Evolutionary conservation across 805 yeast genomes (phyloP).

Genomic region (Trichomonascus vanleenenianus): DNA sequence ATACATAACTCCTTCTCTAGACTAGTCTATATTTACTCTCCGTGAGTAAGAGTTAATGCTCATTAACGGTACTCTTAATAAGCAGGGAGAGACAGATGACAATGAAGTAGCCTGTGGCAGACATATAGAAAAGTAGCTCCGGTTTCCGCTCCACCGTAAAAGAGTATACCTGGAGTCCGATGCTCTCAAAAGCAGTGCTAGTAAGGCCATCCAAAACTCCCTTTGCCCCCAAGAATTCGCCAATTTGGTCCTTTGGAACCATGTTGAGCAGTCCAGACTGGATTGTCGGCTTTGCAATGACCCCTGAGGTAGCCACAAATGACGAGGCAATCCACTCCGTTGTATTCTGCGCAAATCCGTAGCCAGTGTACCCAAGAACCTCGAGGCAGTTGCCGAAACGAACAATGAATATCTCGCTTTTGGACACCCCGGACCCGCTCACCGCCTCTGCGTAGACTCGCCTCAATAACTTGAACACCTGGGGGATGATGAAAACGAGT

Average conservation of each 20-base stretch:
- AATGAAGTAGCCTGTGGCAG: slow-evolving; percentile 12
- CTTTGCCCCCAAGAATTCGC: slow-evolving; percentile 25
- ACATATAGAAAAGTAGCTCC: slow-evolving; percentile 11
- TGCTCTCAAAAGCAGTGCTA: slow-evolving; percentile 8
- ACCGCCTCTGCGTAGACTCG: slow-evolving; percentile 13
- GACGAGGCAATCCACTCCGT: slow-evolving; percentile 20
- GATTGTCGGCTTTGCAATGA: slow-evolving; percentile 23
- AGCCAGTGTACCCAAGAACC: slow-evolving; percentile 21
- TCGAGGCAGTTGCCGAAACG: slow-evolving; percentile 20
- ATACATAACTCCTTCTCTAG: too few relatives aligned
- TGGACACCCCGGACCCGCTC: slow-evolving; percentile 16
- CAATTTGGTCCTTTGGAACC: slow-evolving; percentile 22
- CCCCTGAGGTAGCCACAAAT: slow-evolving; percentile 23
- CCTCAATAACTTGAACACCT: slow-evolving; percentile 14
- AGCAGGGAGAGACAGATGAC: slow-evolving; percentile 7
- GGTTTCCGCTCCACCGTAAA: slow-evolving; percentile 12
- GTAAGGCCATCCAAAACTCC: slow-evolving; percentile 13
- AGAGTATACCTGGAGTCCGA: slow-evolving; percentile 13
- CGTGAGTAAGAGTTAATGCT: too few relatives aligned
- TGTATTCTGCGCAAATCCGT: slow-evolving; percentile 17
- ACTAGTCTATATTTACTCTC: too few relatives aligned
- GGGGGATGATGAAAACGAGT: slow-evolving; percentile 23
- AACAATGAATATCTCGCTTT: slow-evolving; percentile 14
- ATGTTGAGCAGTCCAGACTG: slow-evolving; percentile 25
- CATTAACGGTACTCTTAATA: neutral